phyloP scores from a whole-genome alignment of 805 yeast species.

The Cyberlindnera misumaiensis region DNA sequence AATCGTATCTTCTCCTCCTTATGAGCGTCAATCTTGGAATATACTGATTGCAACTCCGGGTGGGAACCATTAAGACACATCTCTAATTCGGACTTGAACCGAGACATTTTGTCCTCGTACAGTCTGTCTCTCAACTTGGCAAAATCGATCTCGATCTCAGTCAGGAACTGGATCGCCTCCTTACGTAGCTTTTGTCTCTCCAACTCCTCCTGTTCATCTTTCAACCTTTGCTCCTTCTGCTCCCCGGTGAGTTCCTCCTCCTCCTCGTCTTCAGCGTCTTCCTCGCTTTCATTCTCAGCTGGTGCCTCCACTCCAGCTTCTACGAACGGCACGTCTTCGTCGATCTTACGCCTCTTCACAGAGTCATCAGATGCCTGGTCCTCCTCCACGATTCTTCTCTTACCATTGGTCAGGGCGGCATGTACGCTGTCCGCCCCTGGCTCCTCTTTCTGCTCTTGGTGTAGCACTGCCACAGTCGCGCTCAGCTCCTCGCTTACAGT shows the following conservation, averaged over 20 bases:
- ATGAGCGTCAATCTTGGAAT: conserved; percentile 62
- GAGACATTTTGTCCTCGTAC: conserved; percentile 73
- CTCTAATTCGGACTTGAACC: conserved; percentile 75
- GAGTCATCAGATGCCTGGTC: conserved; percentile 3
- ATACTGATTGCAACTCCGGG: conserved; percentile 75
- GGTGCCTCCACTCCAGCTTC: too few species aligned
- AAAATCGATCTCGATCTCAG: conserved; percentile 78
- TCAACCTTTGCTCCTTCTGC: conserved; percentile 15
- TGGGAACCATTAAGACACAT: conserved; percentile 87
- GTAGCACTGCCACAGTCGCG: conserved; percentile 14
- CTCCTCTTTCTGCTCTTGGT: conserved; percentile 3
- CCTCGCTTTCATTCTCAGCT: conserved; percentile 11
- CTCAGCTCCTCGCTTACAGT: conserved; percentile 20
- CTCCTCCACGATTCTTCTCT: conserved; percentile 8
- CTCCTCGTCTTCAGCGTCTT: conserved; percentile 18
- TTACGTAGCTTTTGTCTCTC: conserved; percentile 39
- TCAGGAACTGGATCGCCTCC: conserved; percentile 64
- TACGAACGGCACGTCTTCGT: not conserved
- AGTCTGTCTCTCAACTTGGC: conserved; percentile 79
- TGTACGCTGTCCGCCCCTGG: conserved; percentile 5
- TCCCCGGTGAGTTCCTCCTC: conserved; percentile 21
- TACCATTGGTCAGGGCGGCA: conserved; percentile 7
- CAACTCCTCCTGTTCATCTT: conserved; percentile 17
- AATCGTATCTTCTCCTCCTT: conserved; percentile 61
- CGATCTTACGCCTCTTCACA: not conserved